Base-by-base conservation (phyloP, 2,329 filamentous ascomycete species). In the Aureobasidium pullulans region DNA sequence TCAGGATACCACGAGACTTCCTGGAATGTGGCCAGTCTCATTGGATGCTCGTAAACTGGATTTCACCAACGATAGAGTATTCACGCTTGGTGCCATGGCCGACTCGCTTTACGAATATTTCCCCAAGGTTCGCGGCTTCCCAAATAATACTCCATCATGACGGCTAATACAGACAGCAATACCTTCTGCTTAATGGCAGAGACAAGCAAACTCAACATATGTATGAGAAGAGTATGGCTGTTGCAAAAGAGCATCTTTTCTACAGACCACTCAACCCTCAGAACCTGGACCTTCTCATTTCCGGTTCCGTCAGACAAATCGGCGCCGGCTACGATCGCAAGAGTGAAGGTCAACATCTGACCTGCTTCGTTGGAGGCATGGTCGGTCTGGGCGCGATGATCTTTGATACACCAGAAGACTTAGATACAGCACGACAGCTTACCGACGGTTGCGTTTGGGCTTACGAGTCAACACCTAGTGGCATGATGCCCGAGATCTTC, bases 281-380 rank as follows among this genome's bases (percentile, higher is more conserved):
- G 40, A 73, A 77, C 62, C 64, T 70, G 2, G 71, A 75, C 6
- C 70, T 84, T 4, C 69, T 80, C 8, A 74, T 83, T 58, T 77
- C 81, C 2, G 81, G 80, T 10, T 76, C 79, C 62, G 72, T 75
- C 11, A 66, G 63, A 65, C 43, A 59, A n/a, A 37, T 44, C n/a
- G 60, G 60, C 10, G 37, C 37, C 29, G 60, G 11, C 50, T 64
- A 54, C 56, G 66, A 64, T 29, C 66, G 76, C 0, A 65, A 72
- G 44, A 65, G 69, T 1, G 72, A 76, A 40, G 72, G 76, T 10
- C 82, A 86, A 60, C 88, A 90, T 68, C 75, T 89, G 1, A 80
- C 81, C 3, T 91, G 87, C 71, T 91, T 89, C 67, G 76, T 82
- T 3, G 87, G 87, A 6, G 88, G 86, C 9, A 85, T 87, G 76